phyloP scores from a whole-genome alignment of 23 red algal genomes.

The Gracilaria vermiculophylla region DNA sequence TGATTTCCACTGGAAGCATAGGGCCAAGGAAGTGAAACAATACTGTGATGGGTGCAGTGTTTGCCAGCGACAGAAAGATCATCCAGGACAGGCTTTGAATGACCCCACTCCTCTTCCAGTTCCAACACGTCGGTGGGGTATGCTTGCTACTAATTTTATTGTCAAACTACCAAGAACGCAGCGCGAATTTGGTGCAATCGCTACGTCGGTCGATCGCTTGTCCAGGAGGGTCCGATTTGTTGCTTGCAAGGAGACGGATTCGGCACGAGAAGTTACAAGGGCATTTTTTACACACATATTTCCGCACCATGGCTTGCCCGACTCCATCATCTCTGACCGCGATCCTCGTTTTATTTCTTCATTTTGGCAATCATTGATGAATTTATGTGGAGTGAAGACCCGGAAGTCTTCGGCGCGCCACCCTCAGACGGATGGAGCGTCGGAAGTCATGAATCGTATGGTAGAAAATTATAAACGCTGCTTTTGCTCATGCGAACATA shows the following conservation, averaged over 20 bases:
- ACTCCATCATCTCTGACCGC: too few species aligned
- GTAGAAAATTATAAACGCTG: too few species aligned
- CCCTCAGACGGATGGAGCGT: too few species aligned
- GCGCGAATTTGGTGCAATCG: not conserved
- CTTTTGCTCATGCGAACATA: too few species aligned
- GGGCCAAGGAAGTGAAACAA: not conserved
- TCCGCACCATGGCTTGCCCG: too few species aligned
- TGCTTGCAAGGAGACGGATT: not conserved
- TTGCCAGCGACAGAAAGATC: conserved; percentile 20
- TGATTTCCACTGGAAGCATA: not conserved
- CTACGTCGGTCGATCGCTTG: not conserved
- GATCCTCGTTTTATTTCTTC: too few species aligned
- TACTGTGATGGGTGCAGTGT: not conserved
- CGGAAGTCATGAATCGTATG: too few species aligned
- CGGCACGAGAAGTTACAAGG: not conserved
- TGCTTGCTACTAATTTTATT: not conserved
- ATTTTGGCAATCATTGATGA: too few species aligned
- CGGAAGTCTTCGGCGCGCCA: too few species aligned
- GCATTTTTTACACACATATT: not conserved
- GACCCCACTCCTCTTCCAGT: not conserved
- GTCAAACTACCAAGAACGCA: not conserved
- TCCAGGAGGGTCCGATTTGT: not conserved
- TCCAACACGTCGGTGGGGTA: conserved; percentile 18
- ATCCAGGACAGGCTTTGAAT: not conserved
- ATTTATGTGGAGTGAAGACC: too few species aligned